Percentiles rank a stretch among this genome's conserved stretches.
Conservation (phyloP, 805 yeast genomes). For the Hanseniaspora vineae region DNA sequence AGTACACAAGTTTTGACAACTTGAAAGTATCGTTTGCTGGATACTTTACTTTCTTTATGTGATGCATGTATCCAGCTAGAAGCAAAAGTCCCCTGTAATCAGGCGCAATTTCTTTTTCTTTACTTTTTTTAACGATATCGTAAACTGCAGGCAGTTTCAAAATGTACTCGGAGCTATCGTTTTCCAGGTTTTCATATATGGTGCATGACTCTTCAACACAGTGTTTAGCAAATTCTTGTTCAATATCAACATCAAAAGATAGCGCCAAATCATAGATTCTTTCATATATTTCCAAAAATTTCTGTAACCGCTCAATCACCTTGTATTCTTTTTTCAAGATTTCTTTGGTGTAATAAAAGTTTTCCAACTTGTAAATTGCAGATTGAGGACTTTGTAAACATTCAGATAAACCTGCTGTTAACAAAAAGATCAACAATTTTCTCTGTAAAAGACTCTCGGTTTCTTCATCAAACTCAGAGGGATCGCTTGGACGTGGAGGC, state of each 20-base stretch:
- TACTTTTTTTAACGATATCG: slow-evolving; percentile 18
- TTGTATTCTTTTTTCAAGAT: background rate
- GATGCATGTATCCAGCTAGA: slow-evolving; percentile 16
- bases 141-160: slow-evolving; percentile 27
- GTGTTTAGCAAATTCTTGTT: slow-evolving; percentile 24
- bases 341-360: background rate
- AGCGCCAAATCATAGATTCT: slow-evolving; percentile 39
- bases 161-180: slow-evolving; percentile 22
- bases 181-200: slow-evolving; percentile 27
- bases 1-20: slow-evolving; percentile 22
- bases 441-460: slow-evolving; percentile 49
- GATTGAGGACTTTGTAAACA: slow-evolving; percentile 16
- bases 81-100: slow-evolving; percentile 24
- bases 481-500: slow-evolving; percentile 22
- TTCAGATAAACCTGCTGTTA: slow-evolving; percentile 39
- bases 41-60: slow-evolving; percentile 8
- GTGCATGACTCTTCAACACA: slow-evolving; percentile 26
- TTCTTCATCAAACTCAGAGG: slow-evolving; percentile 10
- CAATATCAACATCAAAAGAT: slow-evolving; percentile 55
- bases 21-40: slow-evolving; percentile 6
- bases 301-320: slow-evolving; percentile 4
- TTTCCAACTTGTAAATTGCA: slow-evolving; percentile 4
- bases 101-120: slow-evolving; percentile 19
- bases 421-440: slow-evolving; percentile 46
- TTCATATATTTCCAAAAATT: slow-evolving; percentile 22